These are phyloP conservation scores for Trametes gibbosa DNA, from an alignment of 768 basidiomycete species.

Conservation along the genomic window DNA sequence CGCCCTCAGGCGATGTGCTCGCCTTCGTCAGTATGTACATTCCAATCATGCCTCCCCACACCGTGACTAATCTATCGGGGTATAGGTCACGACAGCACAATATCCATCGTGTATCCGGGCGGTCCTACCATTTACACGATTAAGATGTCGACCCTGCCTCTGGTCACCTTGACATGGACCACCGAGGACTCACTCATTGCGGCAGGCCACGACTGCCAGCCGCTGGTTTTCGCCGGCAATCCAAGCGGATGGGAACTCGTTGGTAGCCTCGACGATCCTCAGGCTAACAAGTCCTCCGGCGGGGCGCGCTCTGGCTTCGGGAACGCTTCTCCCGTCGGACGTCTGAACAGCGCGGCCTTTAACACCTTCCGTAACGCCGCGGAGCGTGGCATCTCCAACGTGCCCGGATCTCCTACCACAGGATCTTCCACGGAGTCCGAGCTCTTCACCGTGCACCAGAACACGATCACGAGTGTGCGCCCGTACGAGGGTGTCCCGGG, in stretches of 20 bases:
- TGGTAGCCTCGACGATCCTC: conserved; percentile 85
- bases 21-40: conserved; percentile 83
- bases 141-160: conserved; percentile 74
- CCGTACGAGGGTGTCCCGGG: conserved; percentile 63
- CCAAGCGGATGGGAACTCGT: conserved; percentile 74
- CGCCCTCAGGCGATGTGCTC: conserved; percentile 90
- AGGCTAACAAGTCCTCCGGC: conserved; percentile 41
- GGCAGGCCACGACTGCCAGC: conserved; percentile 98
- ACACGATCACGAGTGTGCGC: conserved; percentile 92
- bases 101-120: conserved; percentile 89
- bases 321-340: conserved; percentile 44
- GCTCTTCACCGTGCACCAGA: conserved; percentile 90
- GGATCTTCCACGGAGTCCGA: conserved; percentile 60
- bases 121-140: conserved; percentile 73
- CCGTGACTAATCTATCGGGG: not conserved
- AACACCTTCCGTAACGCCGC: conserved; percentile 93
- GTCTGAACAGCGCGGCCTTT: conserved; percentile 92
- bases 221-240: conserved; percentile 78
- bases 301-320: conserved; percentile 47
- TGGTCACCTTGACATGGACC: conserved; percentile 83
- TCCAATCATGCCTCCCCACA: not conserved
- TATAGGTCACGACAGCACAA: conserved; percentile 90
- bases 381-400: conserved; percentile 53
- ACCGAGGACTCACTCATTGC: conserved; percentile 81
- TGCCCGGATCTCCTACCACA: conserved; percentile 32